These are phyloP conservation scores for Leccinellum luteum DNA, from an alignment of 768 basidiomycete genomes.

Conservation along the genomic window DNA sequence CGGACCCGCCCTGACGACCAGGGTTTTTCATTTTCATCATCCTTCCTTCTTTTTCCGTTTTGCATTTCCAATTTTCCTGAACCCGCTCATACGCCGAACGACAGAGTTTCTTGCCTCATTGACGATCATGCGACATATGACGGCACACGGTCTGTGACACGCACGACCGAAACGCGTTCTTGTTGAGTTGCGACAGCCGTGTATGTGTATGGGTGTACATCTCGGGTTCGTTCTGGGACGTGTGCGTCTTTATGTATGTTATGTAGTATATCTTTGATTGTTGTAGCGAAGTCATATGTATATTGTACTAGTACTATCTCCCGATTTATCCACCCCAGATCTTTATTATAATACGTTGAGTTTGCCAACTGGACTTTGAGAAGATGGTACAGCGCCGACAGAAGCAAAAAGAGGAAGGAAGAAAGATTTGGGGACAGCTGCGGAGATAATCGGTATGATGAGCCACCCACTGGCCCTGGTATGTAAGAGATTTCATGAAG, in stretches of 20 bases:
- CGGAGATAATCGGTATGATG: conserved; percentile 8
- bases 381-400: not conserved
- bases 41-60: not conserved
- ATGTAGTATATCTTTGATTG: not conserved
- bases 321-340: conserved; percentile 1
- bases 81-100: conserved; percentile 7
- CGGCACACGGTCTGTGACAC: conserved; percentile 32
- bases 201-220: not conserved
- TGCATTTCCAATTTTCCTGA: not conserved
- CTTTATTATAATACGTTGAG: not conserved
- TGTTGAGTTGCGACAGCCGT: not conserved
- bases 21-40: not conserved
- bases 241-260: not conserved
- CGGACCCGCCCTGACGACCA: conserved; percentile 1
- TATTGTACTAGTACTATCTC: conserved; percentile 13
- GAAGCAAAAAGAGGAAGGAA: not conserved
- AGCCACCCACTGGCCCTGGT: not conserved
- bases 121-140: conserved; percentile 65
- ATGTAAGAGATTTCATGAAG: conserved; percentile 2
- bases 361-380: no score
- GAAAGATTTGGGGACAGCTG: not conserved
- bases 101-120: conserved; percentile 60
- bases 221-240: not conserved
- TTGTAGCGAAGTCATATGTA: conserved; percentile 6
- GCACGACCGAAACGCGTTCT: not conserved